Conservation (phyloP, 805 yeast genomes). For the Wickerhamomyces mucosus region DNA sequence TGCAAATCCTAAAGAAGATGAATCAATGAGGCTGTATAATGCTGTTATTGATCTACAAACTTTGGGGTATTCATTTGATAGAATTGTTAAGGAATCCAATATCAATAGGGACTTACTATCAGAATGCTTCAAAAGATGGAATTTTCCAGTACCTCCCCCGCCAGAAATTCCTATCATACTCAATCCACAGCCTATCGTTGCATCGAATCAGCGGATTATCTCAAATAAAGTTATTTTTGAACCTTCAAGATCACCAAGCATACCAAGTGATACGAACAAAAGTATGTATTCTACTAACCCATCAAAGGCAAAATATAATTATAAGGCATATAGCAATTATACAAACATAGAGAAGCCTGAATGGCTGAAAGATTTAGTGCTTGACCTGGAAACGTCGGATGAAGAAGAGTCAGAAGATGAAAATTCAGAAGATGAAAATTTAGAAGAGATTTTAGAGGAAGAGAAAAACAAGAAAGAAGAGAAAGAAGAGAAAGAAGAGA, state of each 20-base stretch:
- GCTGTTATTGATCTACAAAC: constrained; percentile 18
- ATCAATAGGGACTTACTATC: constrained; percentile 11
- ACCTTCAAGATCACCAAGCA: background rate
- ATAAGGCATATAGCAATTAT: constrained; percentile 1
- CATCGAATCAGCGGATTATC: background rate
- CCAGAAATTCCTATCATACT: constrained; percentile 1
- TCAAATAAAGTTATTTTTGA: background rate
- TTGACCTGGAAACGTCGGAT: constrained; percentile 15
- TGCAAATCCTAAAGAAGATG: constrained; percentile 1
- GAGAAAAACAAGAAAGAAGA: background rate
- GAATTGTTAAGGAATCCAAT: constrained; percentile 10
- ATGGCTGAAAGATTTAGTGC: constrained; percentile 18
- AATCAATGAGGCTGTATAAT: constrained; percentile 4
- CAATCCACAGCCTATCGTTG: background rate
- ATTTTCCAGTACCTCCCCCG: constrained; percentile 11
- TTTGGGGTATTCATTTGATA: constrained; percentile 16
- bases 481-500: background rate
- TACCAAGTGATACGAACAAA: background rate
- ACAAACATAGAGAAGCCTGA: constrained; percentile 10
- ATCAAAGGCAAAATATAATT: background rate
- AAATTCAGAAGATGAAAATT: constrained; percentile 1
- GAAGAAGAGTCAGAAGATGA: constrained; percentile 9
- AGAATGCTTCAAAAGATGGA: constrained; percentile 12
- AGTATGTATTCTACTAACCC: background rate
- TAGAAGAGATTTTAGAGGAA: background rate